Evolutionary conservation across 2,329 filamentous ascomycete species (phyloP), one percentile per base, ranked within the genome.

Genomic region (Curvularia verruculosa): DNA sequence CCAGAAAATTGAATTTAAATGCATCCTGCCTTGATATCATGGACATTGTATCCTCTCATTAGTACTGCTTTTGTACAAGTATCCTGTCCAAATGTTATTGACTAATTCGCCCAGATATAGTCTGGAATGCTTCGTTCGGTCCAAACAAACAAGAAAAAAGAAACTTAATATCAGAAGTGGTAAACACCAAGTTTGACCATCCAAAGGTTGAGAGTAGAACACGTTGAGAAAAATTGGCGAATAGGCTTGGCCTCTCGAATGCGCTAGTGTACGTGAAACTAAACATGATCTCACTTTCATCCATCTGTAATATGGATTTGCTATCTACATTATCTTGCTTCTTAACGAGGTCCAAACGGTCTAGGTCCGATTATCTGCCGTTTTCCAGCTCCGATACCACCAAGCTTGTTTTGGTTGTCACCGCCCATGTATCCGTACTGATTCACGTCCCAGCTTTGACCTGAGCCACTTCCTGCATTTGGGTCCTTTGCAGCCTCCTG

Each of bases 341-440:
- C 19, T 28, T 52, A 63, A 50, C 60, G 49, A 50, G 67, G 70
- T 7, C 72, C 72, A 66, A 89, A 79, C 46, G 89, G 89, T 70
- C 89, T 81, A 0, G 90, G 90, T 10, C 90, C 90, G n/a, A 91
- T 87, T 75, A 94, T 92, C 79, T 90, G 89, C 71, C 90, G 84
- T 71, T 88, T 81, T 0, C 87, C 87, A 1, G 87, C 86, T 39
- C 76, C 77, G 54, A 83, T 82, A 0, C 81, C 81, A 2, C 87
- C 88, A 8, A 77, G 76, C 59, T 82, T 83, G 69, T 92, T 92
- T 80, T 91, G 87, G 60, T 82, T 84, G 73, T 92, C 90, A 1
- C 90, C 90, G 3, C 90, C 89, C 18, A 88, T 89, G 69, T 84
- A 93, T 0, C 90, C 89, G 60, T 90, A 91, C 77, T 92, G 89